A percentile compares a stretch with the other conserved stretches of the same genome.
phyloP scores from a whole-genome alignment of 139 green algal genomes.

The Closterium sp. region DNA sequence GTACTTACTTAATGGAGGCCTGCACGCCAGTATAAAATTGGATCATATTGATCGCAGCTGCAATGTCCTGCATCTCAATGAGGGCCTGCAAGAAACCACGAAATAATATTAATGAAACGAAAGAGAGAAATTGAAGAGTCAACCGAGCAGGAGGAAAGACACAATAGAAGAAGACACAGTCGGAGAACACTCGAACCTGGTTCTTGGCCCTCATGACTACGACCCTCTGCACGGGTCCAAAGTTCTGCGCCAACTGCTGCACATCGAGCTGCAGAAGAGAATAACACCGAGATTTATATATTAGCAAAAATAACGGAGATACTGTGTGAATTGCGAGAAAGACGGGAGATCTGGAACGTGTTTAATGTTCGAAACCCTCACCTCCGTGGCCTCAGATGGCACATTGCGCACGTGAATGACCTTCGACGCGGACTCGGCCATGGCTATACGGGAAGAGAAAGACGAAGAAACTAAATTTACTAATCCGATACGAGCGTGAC shows the following conservation, averaged over 20 bases:
- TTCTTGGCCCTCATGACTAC: constrained; percentile 45
- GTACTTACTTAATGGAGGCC: constrained; percentile 40
- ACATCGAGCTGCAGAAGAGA: constrained; percentile 35
- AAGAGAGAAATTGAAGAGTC: too few relatives aligned
- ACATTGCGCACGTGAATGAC: constrained; percentile 46
- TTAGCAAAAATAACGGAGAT: too few relatives aligned
- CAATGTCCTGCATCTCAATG: constrained; percentile 23
- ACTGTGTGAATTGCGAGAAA: too few relatives aligned
- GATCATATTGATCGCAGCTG: constrained; percentile 36
- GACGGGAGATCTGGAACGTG: too few relatives aligned
- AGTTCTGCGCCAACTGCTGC: constrained; percentile 20
- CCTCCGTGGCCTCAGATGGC: constrained; percentile 24
- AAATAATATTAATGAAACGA: too few relatives aligned
- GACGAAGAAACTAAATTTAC: too few relatives aligned
- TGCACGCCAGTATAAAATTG: constrained; percentile 41
- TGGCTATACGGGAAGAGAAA: neutral
- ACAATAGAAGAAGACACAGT: too few relatives aligned
- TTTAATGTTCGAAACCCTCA: neutral
- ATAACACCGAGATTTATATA: too few relatives aligned
- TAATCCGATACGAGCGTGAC: too few relatives aligned
- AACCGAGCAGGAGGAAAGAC: too few relatives aligned
- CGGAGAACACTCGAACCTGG: constrained; percentile 27
- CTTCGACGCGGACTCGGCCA: constrained; percentile 29
- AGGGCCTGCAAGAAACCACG: too few relatives aligned
- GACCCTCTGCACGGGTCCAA: constrained; percentile 39